Conservation (phyloP, 2,329 filamentous ascomycete genomes). For the Cryphonectria carpinicola region DNA sequence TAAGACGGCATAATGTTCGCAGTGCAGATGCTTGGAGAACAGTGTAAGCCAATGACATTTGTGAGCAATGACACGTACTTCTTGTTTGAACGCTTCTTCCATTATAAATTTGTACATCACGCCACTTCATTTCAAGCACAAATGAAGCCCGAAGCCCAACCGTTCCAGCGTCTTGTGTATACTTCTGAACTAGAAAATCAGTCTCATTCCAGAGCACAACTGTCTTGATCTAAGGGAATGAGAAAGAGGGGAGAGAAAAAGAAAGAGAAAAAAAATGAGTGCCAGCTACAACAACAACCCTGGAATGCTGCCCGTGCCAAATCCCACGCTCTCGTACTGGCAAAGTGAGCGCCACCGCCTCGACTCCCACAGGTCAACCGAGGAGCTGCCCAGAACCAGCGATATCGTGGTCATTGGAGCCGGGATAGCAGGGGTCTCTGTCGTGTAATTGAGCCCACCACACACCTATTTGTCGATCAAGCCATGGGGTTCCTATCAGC, state of each 20-base stretch:
- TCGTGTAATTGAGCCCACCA: not conserved
- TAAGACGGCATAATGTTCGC: constrained; percentile 15
- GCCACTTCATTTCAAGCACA: not conserved
- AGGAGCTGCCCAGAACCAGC: constrained; percentile 12
- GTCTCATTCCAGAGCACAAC: not conserved
- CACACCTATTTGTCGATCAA: not conserved
- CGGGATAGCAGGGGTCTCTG: constrained; percentile 26
- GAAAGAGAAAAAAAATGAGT: constrained; percentile 12
- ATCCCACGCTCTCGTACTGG: constrained; percentile 27
- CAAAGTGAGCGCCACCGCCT: constrained; percentile 26
- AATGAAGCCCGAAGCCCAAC: not conserved
- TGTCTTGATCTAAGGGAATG: not conserved
- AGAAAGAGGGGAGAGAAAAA: not conserved
- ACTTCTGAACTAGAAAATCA: too few relatives aligned
- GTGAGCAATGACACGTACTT: too few relatives aligned
- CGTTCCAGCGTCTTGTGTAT: not conserved
- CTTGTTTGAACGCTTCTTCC: not conserved
- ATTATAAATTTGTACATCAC: not conserved
- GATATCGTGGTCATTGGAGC: constrained; percentile 25
- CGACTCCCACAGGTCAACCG: constrained; percentile 22
- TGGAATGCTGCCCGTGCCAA: constrained; percentile 19
- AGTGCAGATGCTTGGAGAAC: not conserved
- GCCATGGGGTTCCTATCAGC: too few relatives aligned
- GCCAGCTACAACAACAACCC: too few relatives aligned
- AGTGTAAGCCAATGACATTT: constrained; percentile 11